Conservation (phyloP, 176 grass and related monocot species). For the Eragrostis nindensis region DNA sequence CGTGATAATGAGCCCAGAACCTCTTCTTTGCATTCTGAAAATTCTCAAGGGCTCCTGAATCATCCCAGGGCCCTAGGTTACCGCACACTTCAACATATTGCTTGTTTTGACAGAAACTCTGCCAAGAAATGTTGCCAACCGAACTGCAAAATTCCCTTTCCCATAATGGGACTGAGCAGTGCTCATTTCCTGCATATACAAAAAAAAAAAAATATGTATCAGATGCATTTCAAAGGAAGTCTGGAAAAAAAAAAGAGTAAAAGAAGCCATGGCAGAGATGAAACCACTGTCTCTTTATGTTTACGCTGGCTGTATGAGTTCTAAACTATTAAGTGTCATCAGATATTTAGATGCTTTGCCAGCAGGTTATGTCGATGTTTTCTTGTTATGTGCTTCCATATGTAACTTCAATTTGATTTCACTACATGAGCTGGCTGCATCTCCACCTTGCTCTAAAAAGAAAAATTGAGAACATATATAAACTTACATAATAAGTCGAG, state of each 20-base stretch:
- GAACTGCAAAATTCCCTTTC: conserved; percentile 62
- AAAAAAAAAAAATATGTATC: not conserved
- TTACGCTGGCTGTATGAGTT: not conserved
- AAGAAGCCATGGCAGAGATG: not conserved
- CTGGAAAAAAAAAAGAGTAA: not conserved
- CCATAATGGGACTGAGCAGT: conserved; percentile 53
- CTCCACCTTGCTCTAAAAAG: not conserved
- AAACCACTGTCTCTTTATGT: not conserved
- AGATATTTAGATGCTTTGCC: conserved; percentile 12
- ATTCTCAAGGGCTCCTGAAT: conserved; percentile 47
- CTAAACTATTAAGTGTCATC: not conserved
- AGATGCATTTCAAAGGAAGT: not conserved
- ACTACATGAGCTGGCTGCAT: not conserved
- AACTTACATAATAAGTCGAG: not conserved
- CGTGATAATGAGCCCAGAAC: conserved; percentile 49
- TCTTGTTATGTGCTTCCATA: not conserved
- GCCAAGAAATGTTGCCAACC: conserved; percentile 50
- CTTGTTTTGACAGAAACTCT: conserved; percentile 54
- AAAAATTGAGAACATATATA: not conserved
- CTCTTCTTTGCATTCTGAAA: conserved; percentile 48
- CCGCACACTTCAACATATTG: conserved; percentile 30
- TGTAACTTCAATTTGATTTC: not conserved
- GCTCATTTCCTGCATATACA: conserved; percentile 25
- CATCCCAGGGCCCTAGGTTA: conserved; percentile 54
- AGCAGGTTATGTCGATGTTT: not conserved